Percentiles rank a stretch among this genome's conserved stretches.
These are phyloP conservation scores for Candida endomychidarum DNA, from an alignment of 805 yeast species.

Conservation along the genomic window DNA sequence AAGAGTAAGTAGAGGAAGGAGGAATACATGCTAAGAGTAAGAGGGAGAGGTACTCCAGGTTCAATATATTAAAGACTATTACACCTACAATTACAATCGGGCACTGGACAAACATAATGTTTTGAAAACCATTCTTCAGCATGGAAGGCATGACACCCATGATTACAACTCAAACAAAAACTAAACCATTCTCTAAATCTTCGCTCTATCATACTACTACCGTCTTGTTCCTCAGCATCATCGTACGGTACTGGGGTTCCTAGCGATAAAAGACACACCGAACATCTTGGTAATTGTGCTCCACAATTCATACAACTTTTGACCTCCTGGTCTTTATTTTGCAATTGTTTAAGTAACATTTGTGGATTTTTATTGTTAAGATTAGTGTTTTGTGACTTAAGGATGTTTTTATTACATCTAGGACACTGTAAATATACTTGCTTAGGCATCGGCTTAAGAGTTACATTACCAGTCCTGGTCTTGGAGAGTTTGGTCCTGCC, in stretches of 20 bases:
- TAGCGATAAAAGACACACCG: constrained; percentile 77
- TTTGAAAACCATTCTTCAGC: constrained; percentile 94
- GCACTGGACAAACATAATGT: constrained; percentile 89
- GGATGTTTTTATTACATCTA: constrained; percentile 74
- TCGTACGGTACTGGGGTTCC: constrained; percentile 63
- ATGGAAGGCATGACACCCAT: constrained; percentile 92
- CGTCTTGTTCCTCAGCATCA: constrained; percentile 18
- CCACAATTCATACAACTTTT: constrained; percentile 80
- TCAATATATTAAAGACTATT: constrained; percentile 50
- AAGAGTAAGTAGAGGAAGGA: no score
- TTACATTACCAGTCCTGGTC: constrained; percentile 46
- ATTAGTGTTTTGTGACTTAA: constrained; percentile 28
- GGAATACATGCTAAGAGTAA: no score
- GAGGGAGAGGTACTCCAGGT: no score
- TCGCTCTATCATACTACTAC: constrained; percentile 29
- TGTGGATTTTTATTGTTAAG: constrained; percentile 17
- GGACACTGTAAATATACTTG: constrained; percentile 82
- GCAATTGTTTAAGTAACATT: constrained; percentile 35
- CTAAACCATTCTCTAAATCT: constrained; percentile 82
- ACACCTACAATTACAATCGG: constrained; percentile 86
- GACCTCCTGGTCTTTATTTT: constrained; percentile 26
- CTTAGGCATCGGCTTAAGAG: constrained; percentile 55
- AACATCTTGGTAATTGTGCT: constrained; percentile 83
- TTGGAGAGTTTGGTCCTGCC: constrained; percentile 64
- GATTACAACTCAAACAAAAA: constrained; percentile 87